Conservation (phyloP, 192 early-diverging fungal genomes). For the Linnemannia schmuckeri region DNA sequence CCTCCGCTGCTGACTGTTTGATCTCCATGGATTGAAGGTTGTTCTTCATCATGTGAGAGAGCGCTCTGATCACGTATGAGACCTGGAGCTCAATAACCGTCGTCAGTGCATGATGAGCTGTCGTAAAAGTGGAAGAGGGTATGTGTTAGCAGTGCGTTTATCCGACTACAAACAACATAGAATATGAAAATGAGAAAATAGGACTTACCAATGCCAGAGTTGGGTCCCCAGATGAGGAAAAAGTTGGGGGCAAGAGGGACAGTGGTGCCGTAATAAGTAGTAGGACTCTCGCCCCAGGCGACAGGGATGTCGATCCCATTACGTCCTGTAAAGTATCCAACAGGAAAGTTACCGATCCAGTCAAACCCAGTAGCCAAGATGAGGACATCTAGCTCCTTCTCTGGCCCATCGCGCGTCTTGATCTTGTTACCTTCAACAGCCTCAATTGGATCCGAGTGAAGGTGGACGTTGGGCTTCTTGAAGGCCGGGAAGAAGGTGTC, state of each 20-base stretch:
- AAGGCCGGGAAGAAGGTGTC: slow-evolving; percentile 31
- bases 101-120: slow-evolving; percentile 42
- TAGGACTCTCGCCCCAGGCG: slow-evolving; percentile 40
- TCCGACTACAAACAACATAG: not conserved
- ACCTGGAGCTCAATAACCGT: slow-evolving; percentile 38
- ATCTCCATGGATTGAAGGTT: slow-evolving; percentile 40
- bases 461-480: slow-evolving; percentile 41
- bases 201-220: slow-evolving; percentile 39
- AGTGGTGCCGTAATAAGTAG: slow-evolving; percentile 46
- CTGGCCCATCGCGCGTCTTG: slow-evolving; percentile 45
- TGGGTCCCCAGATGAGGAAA: slow-evolving; percentile 52
- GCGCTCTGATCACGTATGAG: slow-evolving; percentile 24
- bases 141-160: not conserved
- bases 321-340: slow-evolving; percentile 35
- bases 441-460: slow-evolving; percentile 46
- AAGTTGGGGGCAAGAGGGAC: slow-evolving; percentile 48
- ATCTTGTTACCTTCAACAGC: slow-evolving; percentile 45
- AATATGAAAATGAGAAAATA: not conserved
- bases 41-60: slow-evolving; percentile 51
- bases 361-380: slow-evolving; percentile 62
- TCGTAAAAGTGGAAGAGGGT: not conserved
- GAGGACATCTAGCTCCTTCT: slow-evolving; percentile 56
- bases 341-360: slow-evolving; percentile 43
- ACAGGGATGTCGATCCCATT: slow-evolving; percentile 30
- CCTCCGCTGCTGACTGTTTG: slow-evolving; percentile 38